Evolutionary conservation across 345 rosid species (phyloP), one percentile per base, ranked within the genome.

Genomic region (Sisymbrium irio): DNA sequence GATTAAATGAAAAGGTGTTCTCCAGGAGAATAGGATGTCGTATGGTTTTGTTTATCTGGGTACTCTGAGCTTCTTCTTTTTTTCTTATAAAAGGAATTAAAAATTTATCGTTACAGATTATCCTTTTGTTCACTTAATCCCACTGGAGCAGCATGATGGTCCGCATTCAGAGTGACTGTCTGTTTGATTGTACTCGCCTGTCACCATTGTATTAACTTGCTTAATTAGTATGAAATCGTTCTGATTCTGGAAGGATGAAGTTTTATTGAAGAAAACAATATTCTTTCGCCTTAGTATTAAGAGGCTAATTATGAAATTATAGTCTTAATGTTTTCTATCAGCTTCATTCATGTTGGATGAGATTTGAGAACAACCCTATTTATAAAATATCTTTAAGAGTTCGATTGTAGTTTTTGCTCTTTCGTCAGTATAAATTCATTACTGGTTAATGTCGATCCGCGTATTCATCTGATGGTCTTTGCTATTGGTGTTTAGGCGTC

Each of bases 401-500:
- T 20, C 9, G 28, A 20, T 72, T 53, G 39, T 55, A 56, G 12
- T 15, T 45, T 33, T 55, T 32, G 2, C 10, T 36, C 18, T 14
- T 47, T 50, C 27, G 14, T 47, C 19, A 13, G 13, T 39, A 58
- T 47, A 11, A 37, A 47, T 36, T 74, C 41, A 41, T 33, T 42
- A 19, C 40, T 75, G 56, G 13, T 53, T 50, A 11, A 30, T 28
- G 13, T 61, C 7, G 25, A 0, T 41, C 20, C 37, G 5, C 27
- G 42, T n/a, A 20, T 71, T 51, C 18, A 33, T 58, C 63, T 33
- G 42, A 40, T 77, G 49, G 36, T 46, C 27, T 37, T 65, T 77
- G 27, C 41, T 71, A 58, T 65, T 71, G 72, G 63, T 71, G 68
- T 3, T 65, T 47, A 78, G 82, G 82, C 82, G 82, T 78, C 78